Evolutionary conservation across 805 yeast genomes (phyloP).

Genomic region (Jamesozyma rosinii): DNA sequence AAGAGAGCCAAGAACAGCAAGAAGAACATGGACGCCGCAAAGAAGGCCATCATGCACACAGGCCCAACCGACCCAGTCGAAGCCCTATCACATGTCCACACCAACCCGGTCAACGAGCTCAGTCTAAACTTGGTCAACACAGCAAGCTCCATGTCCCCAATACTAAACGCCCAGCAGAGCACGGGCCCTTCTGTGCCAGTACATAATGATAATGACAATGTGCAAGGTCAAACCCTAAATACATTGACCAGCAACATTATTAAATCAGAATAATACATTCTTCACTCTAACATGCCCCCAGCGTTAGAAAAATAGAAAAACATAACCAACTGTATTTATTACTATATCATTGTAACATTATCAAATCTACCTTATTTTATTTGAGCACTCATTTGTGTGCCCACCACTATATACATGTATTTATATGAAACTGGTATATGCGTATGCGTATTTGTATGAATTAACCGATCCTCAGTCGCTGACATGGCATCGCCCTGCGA

Average conservation of each 20-base stretch:
- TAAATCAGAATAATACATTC: neutral
- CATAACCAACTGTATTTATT: neutral
- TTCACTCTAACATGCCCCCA: neutral
- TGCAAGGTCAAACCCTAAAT: neutral
- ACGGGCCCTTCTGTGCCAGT: no score
- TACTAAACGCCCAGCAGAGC: conserved; percentile 31
- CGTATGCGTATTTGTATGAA: no score
- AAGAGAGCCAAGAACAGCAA: conserved; percentile 3
- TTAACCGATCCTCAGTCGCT: no score
- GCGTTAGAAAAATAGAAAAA: neutral
- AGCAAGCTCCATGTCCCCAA: neutral
- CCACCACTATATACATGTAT: no score
- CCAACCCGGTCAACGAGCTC: neutral
- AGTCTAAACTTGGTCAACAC: neutral
- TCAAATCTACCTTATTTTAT: no score
- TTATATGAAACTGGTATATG: no score
- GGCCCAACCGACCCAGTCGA: neutral
- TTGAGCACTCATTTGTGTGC: no score
- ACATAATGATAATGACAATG: neutral
- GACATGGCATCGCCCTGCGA: no score
- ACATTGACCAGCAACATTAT: neutral
- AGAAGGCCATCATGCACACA: neutral
- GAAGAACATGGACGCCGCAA: neutral
- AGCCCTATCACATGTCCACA: neutral
- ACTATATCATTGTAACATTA: neutral